Evolutionary conservation across 2,329 filamentous ascomycete species (phyloP).

Genomic region (Calonectria pseudoturangicola): DNA sequence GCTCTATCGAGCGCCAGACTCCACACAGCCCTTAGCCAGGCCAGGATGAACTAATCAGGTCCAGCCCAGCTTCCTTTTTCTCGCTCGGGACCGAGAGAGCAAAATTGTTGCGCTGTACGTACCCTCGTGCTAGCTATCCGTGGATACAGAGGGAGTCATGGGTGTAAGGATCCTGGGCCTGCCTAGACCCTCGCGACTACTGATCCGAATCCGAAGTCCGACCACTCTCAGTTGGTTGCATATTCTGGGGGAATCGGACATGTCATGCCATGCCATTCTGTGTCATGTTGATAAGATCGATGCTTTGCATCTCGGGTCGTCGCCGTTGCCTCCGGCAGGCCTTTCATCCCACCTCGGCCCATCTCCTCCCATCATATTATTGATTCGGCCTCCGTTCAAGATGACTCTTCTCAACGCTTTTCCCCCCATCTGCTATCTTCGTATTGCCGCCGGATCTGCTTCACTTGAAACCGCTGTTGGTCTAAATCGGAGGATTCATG

Average conservation of each 20-base stretch:
- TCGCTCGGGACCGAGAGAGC: not conserved
- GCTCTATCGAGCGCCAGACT: conserved; percentile 26
- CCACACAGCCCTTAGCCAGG: conserved; percentile 32
- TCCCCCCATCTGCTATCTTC: not conserved
- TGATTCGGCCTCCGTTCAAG: not conserved
- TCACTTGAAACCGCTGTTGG: not conserved
- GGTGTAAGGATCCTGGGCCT: not conserved
- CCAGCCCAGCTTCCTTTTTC: conserved; percentile 4
- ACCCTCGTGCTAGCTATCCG: conserved; percentile 10
- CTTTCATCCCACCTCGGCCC: not conserved
- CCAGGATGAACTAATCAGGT: conserved; percentile 20
- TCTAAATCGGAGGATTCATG: not conserved
- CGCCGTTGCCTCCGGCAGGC: conserved; percentile 13
- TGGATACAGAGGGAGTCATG: not conserved
- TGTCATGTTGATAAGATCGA: conserved; percentile 33
- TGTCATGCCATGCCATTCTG: conserved; percentile 11
- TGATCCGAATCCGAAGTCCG: conserved; percentile 30
- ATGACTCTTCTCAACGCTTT: not conserved
- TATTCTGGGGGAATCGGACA: not conserved
- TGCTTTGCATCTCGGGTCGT: conserved; percentile 31
- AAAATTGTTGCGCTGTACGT: conserved; percentile 17
- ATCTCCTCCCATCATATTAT: not conserved
- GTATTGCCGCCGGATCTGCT: conserved; percentile 2
- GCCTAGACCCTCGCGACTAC: not conserved
- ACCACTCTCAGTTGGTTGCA: conserved; percentile 11